These are phyloP conservation scores for Notholithocarpus densiflorus DNA, from an alignment of 306 rosid species.

Conservation along the genomic window DNA sequence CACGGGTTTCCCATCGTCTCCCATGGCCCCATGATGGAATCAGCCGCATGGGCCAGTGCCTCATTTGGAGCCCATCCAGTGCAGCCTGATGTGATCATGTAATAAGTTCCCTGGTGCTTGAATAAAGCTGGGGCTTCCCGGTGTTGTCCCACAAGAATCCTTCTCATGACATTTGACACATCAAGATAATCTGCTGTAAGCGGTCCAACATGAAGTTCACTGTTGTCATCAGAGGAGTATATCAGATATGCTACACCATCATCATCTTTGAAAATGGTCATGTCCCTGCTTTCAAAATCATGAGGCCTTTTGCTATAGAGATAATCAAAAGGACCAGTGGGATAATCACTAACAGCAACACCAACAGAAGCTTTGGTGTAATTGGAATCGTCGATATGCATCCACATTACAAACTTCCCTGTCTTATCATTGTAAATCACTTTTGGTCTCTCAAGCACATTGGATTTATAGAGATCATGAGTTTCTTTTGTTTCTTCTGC, in stretches of 20 bases:
- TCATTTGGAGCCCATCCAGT: constrained; percentile 98
- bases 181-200: constrained; percentile 76
- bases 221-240: constrained; percentile 93
- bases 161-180: constrained; percentile 50
- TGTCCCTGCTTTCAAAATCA: constrained; percentile 90
- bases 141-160: constrained; percentile 83
- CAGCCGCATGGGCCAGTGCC: constrained; percentile 91
- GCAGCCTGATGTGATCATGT: constrained; percentile 98
- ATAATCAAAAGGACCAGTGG: constrained; percentile 85
- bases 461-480: constrained; percentile 85
- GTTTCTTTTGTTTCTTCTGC: constrained; percentile 82
- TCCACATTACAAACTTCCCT: constrained; percentile 94
- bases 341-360: constrained; percentile 69
- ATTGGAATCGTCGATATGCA: constrained; percentile 93
- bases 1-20: constrained; percentile 92
- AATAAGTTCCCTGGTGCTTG: constrained; percentile 83
- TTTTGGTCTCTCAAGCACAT: constrained; percentile 95
- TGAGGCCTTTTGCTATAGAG: constrained; percentile 88
- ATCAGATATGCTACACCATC: constrained; percentile 80
- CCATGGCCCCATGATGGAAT: constrained; percentile 89
- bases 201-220: constrained; percentile 93
- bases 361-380: constrained; percentile 93
- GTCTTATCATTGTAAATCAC: constrained; percentile 84
- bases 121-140: constrained; percentile 98
- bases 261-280: constrained; percentile 92